Percentiles rank a stretch among this genome's conserved stretches.
Evolutionary conservation across 164 flowering plant species (phyloP).

Genomic region (Macadamia tetraphylla): DNA sequence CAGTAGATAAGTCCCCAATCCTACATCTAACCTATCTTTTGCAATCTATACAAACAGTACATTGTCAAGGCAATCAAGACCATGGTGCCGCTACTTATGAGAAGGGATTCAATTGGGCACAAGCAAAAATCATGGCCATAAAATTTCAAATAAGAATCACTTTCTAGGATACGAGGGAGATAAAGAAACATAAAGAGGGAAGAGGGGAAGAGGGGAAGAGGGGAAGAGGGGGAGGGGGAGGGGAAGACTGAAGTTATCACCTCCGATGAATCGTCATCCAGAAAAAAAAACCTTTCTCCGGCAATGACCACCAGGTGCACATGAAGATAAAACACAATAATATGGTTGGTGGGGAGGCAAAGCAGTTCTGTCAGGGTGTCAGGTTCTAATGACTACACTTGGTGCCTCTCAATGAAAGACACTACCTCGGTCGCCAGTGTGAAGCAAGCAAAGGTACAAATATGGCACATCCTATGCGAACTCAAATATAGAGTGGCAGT

Average conservation of each 20-base stretch:
- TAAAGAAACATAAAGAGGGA: not conserved
- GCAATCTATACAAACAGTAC: too few species aligned
- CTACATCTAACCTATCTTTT: too few species aligned
- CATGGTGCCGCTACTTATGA: too few species aligned
- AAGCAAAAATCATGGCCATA: not conserved
- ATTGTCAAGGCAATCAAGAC: too few species aligned
- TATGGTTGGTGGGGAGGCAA: not conserved
- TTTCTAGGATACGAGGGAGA: conserved; percentile 2
- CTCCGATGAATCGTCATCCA: conserved; percentile 42
- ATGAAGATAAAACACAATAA: conserved; percentile 11
- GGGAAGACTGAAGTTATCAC: conserved; percentile 25
- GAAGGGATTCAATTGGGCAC: not conserved
- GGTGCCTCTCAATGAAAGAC: not conserved
- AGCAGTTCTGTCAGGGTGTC: not conserved
- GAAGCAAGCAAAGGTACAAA: not conserved
- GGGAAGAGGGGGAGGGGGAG: too few species aligned
- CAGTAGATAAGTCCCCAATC: too few species aligned
- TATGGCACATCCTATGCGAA: not conserved
- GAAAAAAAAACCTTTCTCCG: conserved; percentile 12
- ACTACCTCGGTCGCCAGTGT: not conserved
- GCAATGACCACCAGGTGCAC: conserved; percentile 49
- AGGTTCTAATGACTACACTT: conserved; percentile 1
- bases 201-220: too few species aligned
- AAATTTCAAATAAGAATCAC: conserved; percentile 9
- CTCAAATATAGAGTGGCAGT: conserved; percentile 39